Evolutionary conservation across 345 rosid species (phyloP).

Genomic region (Syzygium grande): DNA sequence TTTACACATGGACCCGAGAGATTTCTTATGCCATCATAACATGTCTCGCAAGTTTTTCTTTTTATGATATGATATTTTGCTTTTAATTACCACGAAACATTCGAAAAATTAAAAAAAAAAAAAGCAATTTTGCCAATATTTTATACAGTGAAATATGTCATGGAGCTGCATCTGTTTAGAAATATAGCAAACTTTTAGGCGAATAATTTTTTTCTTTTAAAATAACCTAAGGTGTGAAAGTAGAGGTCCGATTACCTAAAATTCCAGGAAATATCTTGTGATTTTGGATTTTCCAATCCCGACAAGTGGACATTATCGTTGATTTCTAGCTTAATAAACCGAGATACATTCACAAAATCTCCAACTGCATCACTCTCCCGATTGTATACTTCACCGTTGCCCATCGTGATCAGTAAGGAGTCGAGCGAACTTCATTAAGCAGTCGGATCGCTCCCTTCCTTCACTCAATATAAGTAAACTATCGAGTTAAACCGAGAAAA

Average conservation of each 20-base stretch:
- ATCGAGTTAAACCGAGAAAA: background rate
- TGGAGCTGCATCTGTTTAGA: background rate
- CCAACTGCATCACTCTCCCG: fast-evolving
- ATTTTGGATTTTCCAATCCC: background rate
- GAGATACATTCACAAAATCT: background rate
- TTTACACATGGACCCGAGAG: background rate
- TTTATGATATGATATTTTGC: background rate
- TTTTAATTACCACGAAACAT: background rate
- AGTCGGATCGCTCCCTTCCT: background rate
- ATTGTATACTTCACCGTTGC: background rate
- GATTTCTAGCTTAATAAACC: background rate
- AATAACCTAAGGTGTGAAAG: background rate
- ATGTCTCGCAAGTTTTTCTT: fast-evolving
- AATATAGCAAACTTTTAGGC: no score
- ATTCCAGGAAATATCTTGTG: background rate
- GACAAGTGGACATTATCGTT: background rate
- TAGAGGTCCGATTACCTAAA: background rate
- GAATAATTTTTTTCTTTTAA: background rate
- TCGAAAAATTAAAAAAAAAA: background rate
- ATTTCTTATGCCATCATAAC: background rate
- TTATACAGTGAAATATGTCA: background rate
- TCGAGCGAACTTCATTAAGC: background rate
- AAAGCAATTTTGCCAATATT: background rate
- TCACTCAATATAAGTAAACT: background rate
- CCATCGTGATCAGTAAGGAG: background rate